phyloP scores from a whole-genome alignment of 202 grass and related monocot genomes.

The Tripidium arundinaceum region DNA sequence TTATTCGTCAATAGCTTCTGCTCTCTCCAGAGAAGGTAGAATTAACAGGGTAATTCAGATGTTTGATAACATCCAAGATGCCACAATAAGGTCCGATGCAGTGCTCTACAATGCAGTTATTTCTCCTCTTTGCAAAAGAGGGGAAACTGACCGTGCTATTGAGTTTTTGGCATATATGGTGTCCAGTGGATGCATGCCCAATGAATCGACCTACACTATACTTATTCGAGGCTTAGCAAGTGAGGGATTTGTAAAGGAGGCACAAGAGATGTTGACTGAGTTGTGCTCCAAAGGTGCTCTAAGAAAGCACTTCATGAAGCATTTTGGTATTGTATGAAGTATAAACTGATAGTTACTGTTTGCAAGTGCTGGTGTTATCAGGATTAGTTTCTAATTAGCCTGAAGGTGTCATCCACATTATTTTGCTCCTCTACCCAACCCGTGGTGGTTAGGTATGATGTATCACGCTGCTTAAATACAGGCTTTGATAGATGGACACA shows the following conservation, averaged over 20 bases:
- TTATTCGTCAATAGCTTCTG: constrained; percentile 58
- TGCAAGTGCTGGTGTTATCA: background rate
- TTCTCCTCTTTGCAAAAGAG: constrained; percentile 62
- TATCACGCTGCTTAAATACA: background rate
- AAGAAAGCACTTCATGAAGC: constrained; percentile 40
- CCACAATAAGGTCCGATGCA: constrained; percentile 44
- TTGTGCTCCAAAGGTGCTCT: constrained; percentile 59
- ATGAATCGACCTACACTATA: constrained; percentile 60
- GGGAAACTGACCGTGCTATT: constrained; percentile 56
- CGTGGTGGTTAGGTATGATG: background rate
- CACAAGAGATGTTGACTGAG: constrained; percentile 45
- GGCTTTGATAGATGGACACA: constrained; percentile 9
- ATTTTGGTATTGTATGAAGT: constrained; percentile 39
- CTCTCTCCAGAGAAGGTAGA: constrained; percentile 59
- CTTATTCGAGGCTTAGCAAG: constrained; percentile 55
- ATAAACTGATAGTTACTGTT: constrained; percentile 14
- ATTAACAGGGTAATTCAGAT: constrained; percentile 44
- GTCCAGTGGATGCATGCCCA: constrained; percentile 56
- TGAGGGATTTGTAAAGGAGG: constrained; percentile 57
- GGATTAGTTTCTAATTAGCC: background rate
- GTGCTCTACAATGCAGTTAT: constrained; percentile 62
- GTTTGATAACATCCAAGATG: constrained; percentile 47
- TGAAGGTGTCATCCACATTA: background rate
- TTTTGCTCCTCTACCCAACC: background rate
- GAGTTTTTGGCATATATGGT: constrained; percentile 67